These are phyloP conservation scores for Yamadazyma dushanensis DNA, from an alignment of 1,139 yeast species.

Conservation along the genomic window DNA sequence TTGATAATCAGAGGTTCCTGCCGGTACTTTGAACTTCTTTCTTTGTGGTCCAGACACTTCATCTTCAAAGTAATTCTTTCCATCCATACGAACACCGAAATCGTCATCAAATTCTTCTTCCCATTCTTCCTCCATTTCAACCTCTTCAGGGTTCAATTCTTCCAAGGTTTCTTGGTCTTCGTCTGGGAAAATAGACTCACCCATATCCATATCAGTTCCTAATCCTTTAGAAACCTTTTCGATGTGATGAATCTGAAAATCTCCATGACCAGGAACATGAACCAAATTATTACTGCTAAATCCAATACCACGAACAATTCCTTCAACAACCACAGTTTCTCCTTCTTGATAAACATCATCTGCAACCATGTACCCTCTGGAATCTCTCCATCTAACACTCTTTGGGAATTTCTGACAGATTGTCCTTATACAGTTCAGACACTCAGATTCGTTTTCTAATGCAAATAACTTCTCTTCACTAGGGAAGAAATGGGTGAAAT, in stretches of 20 bases:
- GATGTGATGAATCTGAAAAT: slow-evolving; percentile 72
- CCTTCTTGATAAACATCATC: slow-evolving; percentile 47
- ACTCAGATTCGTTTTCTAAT: slow-evolving; percentile 67
- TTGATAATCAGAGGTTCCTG: slow-evolving; percentile 92
- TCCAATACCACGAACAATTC: slow-evolving; percentile 85
- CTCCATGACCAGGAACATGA: slow-evolving; percentile 89
- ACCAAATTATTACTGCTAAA: slow-evolving; percentile 74
- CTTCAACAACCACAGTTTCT: slow-evolving; percentile 56
- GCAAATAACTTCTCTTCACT: slow-evolving; percentile 75
- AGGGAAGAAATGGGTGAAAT: slow-evolving; percentile 89
- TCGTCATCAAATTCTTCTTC: slow-evolving; percentile 39
- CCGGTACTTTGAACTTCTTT: slow-evolving; percentile 58
- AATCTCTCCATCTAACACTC: slow-evolving; percentile 87
- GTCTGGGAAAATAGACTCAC: slow-evolving; percentile 42
- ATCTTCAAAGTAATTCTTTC: slow-evolving; percentile 59
- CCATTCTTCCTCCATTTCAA: slow-evolving; percentile 51
- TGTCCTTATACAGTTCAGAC: slow-evolving; percentile 66
- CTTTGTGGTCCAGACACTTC: slow-evolving; percentile 24
- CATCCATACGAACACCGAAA: slow-evolving; percentile 70
- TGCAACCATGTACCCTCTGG: slow-evolving; percentile 83
- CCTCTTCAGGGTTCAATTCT: slow-evolving; percentile 61
- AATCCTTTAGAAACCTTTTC: slow-evolving; percentile 40
- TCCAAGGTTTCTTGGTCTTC: slow-evolving; percentile 66
- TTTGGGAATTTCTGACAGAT: slow-evolving; percentile 87
- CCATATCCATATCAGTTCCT: slow-evolving; percentile 27